Conservation (phyloP, 352 stramenopile genomes). For the Pythium aphanidermatum region DNA sequence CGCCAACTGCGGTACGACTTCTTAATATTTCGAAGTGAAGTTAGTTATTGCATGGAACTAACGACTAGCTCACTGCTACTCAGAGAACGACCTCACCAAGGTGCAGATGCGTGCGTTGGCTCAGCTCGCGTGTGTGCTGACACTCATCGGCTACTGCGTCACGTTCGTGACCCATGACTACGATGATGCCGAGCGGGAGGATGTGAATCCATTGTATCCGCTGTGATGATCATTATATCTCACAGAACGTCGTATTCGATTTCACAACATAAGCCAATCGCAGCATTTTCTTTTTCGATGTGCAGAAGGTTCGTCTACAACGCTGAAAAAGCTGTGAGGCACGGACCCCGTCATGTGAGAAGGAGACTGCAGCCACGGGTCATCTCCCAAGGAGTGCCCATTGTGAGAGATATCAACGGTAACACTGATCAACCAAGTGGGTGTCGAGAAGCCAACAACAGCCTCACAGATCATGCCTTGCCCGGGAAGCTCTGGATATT, state of each 20-base stretch:
- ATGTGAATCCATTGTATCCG: constrained; percentile 3
- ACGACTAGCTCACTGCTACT: not conserved
- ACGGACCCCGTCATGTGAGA: too few relatives aligned
- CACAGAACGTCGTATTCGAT: constrained; percentile 3
- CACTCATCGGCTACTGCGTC: constrained; percentile 15
- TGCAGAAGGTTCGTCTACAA: too few relatives aligned
- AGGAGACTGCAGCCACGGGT: too few relatives aligned
- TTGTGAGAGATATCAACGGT: too few relatives aligned
- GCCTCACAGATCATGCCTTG: too few relatives aligned
- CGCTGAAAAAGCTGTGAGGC: too few relatives aligned
- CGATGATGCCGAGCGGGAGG: constrained; percentile 17
- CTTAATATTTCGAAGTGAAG: not conserved
- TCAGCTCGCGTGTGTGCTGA: constrained; percentile 18
- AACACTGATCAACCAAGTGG: too few relatives aligned
- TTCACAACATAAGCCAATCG: constrained; percentile 3
- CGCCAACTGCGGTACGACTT: constrained; percentile 10
- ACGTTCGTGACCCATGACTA: constrained; percentile 17
- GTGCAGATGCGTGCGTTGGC: constrained; percentile 16
- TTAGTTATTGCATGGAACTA: not conserved
- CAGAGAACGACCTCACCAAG: constrained; percentile 12
- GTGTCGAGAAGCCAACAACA: too few relatives aligned
- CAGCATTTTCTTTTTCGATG: too few relatives aligned
- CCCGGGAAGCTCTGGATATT: too few relatives aligned
- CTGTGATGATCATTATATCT: constrained; percentile 4
- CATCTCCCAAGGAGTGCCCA: too few relatives aligned